Evolutionary conservation across 352 stramenopile genomes (phyloP), one percentile per base, ranked within the genome.

Genomic region (Pythium monospermum): DNA sequence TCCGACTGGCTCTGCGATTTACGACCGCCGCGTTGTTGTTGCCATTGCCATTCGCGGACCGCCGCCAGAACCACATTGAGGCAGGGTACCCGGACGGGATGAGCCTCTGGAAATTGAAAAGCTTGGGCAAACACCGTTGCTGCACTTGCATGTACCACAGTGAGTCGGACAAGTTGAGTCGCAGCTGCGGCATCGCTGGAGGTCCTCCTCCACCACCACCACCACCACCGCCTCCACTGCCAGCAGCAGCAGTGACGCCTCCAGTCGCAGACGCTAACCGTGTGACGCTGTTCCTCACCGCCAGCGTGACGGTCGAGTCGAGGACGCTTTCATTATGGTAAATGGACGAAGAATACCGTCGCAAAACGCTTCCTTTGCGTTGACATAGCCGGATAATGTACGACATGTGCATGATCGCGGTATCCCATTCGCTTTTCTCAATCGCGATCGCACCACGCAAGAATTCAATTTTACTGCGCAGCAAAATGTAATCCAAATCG

Each of bases 391-490:
- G 66, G 18, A 80, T 75, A 40, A 87, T 73, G 53, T 74, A 83
- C 7, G 67, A 64, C 68, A 87, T 74, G 65, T 87, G 75, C 39
- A 67, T 71, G 36, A 83, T 74, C 0, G 79, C 79, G 13, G 70
- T 48, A 16, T 66, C 65, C 67, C 80, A 88, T 27, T 91, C 76
- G 48, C 75, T 83, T 64, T 72, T 84, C 61, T 87, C 69, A 21
- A 91, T 69, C 19, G 74, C 73, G 32, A 91, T 85, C 1, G 76
- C 68, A 0, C 79, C 79, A 16, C 66, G 73, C 47, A 91, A 71
- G 53, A 87, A 91, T 53, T 91, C 76, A 32, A 88, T 84, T 22
- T 83, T 80, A 44, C 74, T 77, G 35, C 73, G 66, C 28, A 85
- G 48, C 40, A 87, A 25, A 35, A 85, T 81, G 13, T 64, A 70